A percentile compares a stretch with the other conserved stretches of the same genome.
Conservation (phyloP, 2,329 filamentous ascomycete species). For the Curvularia eragrostidis region DNA sequence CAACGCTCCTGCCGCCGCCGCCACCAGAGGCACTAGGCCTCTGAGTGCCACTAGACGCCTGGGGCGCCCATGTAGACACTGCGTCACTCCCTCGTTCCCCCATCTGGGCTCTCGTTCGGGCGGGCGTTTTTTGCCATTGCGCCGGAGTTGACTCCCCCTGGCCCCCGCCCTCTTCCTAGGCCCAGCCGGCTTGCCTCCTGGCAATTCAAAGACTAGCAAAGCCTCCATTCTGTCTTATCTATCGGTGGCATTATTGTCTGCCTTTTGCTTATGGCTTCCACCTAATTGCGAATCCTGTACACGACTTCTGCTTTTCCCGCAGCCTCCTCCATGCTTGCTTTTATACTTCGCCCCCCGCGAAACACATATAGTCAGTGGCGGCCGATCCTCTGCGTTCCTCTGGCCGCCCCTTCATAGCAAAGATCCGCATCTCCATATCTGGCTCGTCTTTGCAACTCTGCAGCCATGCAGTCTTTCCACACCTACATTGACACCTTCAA, state of each 20-base stretch:
- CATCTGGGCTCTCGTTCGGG: slow-evolving; percentile 5
- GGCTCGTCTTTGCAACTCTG: slow-evolving; percentile 2
- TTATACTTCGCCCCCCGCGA: slow-evolving; percentile 14
- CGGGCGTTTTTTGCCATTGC: slow-evolving; percentile 1
- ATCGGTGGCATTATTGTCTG: slow-evolving; percentile 3
- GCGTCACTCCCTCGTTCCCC: slow-evolving; percentile 24
- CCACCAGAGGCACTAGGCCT: slow-evolving; percentile 30
- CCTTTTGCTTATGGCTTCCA: slow-evolving; percentile 21
- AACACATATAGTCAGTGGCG: slow-evolving; percentile 16
- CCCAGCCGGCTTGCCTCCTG: slow-evolving; percentile 5
- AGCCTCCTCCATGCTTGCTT: slow-evolving; percentile 23
- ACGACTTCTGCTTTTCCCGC: slow-evolving; percentile 12
- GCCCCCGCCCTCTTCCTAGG: slow-evolving; percentile 15
- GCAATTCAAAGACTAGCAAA: slow-evolving; percentile 7
- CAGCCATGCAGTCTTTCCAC: slow-evolving; percentile 35
- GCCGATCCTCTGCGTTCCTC: slow-evolving; percentile 1
- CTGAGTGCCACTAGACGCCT: slow-evolving; percentile 18
- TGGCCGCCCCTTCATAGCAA: slow-evolving; percentile 8
- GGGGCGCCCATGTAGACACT: slow-evolving; percentile 30
- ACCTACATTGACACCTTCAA: slow-evolving; percentile 32
- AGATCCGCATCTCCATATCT: slow-evolving; percentile 11
- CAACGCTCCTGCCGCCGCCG: slow-evolving; percentile 29
- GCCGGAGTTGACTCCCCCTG: slow-evolving; percentile 6
- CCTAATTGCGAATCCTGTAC: slow-evolving; percentile 8
- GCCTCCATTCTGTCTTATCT: slow-evolving; percentile 7